Conservation (phyloP, 2,329 filamentous ascomycete genomes). For the Fonsecaea nubica region DNA sequence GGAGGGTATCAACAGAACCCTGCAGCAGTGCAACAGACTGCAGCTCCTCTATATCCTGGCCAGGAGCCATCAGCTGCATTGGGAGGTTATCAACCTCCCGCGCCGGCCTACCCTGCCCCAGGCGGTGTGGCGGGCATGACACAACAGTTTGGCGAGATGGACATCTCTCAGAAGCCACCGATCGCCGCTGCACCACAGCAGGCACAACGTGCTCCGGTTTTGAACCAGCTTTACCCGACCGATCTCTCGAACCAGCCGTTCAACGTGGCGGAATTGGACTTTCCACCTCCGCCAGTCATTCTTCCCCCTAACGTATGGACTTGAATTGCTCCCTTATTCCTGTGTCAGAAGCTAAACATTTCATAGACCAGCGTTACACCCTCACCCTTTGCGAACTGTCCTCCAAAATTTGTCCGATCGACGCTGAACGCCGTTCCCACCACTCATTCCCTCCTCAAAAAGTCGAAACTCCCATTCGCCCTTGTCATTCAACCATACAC, state of each 20-base stretch:
- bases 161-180: slow-evolving; percentile 62
- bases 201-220: slow-evolving; percentile 44
- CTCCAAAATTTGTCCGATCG: slow-evolving; percentile 91
- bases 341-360: slow-evolving; percentile 49
- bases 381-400: slow-evolving; percentile 88
- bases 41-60: slow-evolving; percentile 45
- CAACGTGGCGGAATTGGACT: slow-evolving; percentile 88
- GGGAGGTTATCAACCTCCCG: slow-evolving; percentile 71
- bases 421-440: slow-evolving; percentile 94
- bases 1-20: slow-evolving; percentile 51
- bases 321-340: neutral
- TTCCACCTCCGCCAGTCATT: slow-evolving; percentile 87
- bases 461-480: slow-evolving; percentile 93
- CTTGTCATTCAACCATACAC: slow-evolving; percentile 96
- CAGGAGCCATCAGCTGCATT: slow-evolving; percentile 54
- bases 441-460: slow-evolving; percentile 90
- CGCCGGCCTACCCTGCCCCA: slow-evolving; percentile 66
- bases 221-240: slow-evolving; percentile 91
- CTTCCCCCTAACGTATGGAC: slow-evolving; percentile 85
- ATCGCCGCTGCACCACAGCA: slow-evolving; percentile 56
- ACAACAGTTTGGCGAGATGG: slow-evolving; percentile 82
- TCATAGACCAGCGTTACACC: slow-evolving; percentile 83
- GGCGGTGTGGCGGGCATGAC: slow-evolving; percentile 74
- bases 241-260: slow-evolving; percentile 93
- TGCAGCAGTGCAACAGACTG: slow-evolving; percentile 42